phyloP scores from a whole-genome alignment of 2,329 filamentous ascomycete species.

The Dactylellina leptospora region DNA sequence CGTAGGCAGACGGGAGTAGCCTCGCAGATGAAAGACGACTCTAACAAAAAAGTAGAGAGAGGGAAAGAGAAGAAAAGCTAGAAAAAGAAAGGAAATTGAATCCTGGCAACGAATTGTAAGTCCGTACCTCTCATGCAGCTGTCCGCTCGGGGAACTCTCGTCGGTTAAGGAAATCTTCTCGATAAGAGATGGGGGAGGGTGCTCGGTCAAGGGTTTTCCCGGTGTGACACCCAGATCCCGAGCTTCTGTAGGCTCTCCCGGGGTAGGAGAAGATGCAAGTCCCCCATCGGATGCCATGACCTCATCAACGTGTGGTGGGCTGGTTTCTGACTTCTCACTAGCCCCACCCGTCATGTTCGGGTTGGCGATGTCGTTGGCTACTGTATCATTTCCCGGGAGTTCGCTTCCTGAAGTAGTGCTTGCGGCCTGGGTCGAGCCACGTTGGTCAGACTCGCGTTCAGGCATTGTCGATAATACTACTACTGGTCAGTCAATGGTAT shows the following conservation, averaged over 20 bases:
- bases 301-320: slow-evolving; percentile 3
- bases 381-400: slow-evolving; percentile 9
- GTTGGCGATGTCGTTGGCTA: slow-evolving; percentile 13
- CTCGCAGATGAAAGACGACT: slow-evolving; percentile 29
- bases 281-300: slow-evolving; percentile 1
- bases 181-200: slow-evolving; percentile 50
- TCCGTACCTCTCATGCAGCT: slow-evolving; percentile 50
- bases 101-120: slow-evolving; percentile 34
- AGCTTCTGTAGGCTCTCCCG: slow-evolving; percentile 16
- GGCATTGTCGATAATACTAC: slow-evolving; percentile 28
- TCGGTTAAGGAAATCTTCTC: slow-evolving; percentile 50
- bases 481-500: slow-evolving; percentile 1
- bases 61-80: slow-evolving; percentile 28
- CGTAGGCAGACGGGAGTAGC: slow-evolving; percentile 37
- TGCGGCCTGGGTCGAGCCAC: slow-evolving; percentile 21
- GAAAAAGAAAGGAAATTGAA: slow-evolving; percentile 50
- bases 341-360: slow-evolving; percentile 3
- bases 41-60: no score
- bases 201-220: slow-evolving; percentile 40
- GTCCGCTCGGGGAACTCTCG: slow-evolving; percentile 38
- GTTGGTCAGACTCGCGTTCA: slow-evolving; percentile 38
- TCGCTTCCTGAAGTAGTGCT: slow-evolving; percentile 21
- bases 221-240: slow-evolving; percentile 21
- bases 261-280: slow-evolving; percentile 14
- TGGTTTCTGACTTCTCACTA: neutral